These are phyloP conservation scores for Penicillium antarcticum DNA, from an alignment of 495 filamentous ascomycete species.

Conservation along the genomic window DNA sequence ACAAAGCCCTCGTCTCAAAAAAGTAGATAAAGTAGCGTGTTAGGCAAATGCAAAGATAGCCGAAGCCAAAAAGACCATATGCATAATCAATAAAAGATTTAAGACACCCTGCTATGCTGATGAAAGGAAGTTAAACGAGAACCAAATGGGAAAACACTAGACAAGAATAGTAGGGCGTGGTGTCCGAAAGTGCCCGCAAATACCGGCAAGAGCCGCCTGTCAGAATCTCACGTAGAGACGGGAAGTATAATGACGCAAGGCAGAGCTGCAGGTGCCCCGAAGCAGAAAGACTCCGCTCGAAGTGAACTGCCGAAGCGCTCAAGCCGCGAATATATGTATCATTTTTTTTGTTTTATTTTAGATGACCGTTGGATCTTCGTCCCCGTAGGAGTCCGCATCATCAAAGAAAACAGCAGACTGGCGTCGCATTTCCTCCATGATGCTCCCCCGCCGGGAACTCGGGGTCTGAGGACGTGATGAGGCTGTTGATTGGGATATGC, in stretches of 20 bases:
- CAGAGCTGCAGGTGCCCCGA: slow-evolving; percentile 17
- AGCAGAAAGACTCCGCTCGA: slow-evolving; percentile 8
- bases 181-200: slow-evolving; percentile 7
- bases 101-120: slow-evolving; percentile 6
- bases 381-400: slow-evolving; percentile 44
- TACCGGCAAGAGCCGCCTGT: slow-evolving; percentile 23
- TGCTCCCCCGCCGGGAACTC: slow-evolving; percentile 34
- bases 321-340: slow-evolving; percentile 16
- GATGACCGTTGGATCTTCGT: slow-evolving; percentile 24
- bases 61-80: not conserved
- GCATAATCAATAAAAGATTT: not conserved
- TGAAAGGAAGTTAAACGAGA: not conserved
- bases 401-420: slow-evolving; percentile 64
- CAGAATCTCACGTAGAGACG: slow-evolving; percentile 10
- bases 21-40: not conserved
- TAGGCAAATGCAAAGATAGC: not conserved
- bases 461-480: slow-evolving; percentile 26
- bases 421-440: slow-evolving; percentile 57
- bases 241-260: slow-evolving; percentile 13
- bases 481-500: slow-evolving; percentile 23
- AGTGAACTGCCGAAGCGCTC: slow-evolving; percentile 11
- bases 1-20: not conserved
- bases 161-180: not conserved
- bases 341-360: slow-evolving; percentile 8
- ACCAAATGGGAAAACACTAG: not conserved